Evolutionary conservation across 2,329 filamentous ascomycete species (phyloP).

Genomic region (Didymella arachidicola): DNA sequence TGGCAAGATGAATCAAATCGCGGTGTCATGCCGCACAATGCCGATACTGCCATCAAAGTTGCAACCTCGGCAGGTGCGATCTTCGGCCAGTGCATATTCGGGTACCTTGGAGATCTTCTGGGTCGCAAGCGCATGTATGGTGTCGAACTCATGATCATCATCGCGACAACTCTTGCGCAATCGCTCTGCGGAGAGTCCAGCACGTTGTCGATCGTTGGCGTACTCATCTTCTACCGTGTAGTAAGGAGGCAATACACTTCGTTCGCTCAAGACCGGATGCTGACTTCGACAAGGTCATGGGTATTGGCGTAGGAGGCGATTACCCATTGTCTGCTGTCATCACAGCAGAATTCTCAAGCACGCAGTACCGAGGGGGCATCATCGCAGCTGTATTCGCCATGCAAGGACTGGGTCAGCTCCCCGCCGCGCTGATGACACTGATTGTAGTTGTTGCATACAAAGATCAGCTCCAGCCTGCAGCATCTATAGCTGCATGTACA

Average conservation of each 20-base stretch:
- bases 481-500: conserved; percentile 64
- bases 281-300: conserved; percentile 41
- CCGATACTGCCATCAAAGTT: conserved; percentile 85
- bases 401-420: conserved; percentile 84
- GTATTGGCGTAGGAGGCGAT: conserved; percentile 45
- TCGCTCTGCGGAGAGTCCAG: conserved; percentile 47
- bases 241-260: not conserved
- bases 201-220: conserved; percentile 49
- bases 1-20: conserved; percentile 60
- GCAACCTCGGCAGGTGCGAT: conserved; percentile 85
- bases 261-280: not conserved
- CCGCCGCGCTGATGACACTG: conserved; percentile 76
- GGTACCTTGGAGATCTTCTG: conserved; percentile 72
- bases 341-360: conserved; percentile 86
- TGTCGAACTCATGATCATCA: conserved; percentile 52
- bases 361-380: conserved; percentile 85
- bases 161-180: conserved; percentile 51
- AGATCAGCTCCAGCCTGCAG: conserved; percentile 63
- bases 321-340: conserved; percentile 82
- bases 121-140: conserved; percentile 88
- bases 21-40: conserved; percentile 65
- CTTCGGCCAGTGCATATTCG: conserved; percentile 79
- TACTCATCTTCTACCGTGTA: conserved; percentile 52
- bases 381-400: conserved; percentile 87
- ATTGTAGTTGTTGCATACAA: conserved; percentile 77